Base-by-base conservation (phyloP, 805 yeast species). In the Zygotorulaspora sp. region DNA sequence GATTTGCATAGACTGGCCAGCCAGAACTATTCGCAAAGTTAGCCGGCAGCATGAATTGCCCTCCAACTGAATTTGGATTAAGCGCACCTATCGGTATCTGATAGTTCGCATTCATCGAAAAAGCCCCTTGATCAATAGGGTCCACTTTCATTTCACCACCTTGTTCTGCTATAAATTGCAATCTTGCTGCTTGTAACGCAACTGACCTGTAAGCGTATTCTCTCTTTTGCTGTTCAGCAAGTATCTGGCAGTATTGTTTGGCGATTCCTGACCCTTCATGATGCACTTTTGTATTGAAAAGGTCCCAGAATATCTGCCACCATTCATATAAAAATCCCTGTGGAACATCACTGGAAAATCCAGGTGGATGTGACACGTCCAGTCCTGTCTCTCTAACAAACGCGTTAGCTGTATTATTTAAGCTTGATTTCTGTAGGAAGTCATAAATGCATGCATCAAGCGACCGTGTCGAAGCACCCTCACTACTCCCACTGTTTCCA, bases 251-350 rank as follows among this genome's bases (percentile, higher is more conserved):
- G 61, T 83, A 85, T 53, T 82, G 84, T 31, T 75, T 73, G 2
- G 92, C 90, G 40, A 74, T 65, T 2, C 70, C 65, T 3, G 83
- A 74, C 10, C 80, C 77, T 11, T 77, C 81, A 41, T 79, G 67
- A 45, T 75, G 78, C 28, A 85, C 78, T 50, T 87, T 72, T 2
- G 94, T 95, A 53, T 83, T 83, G 62, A 82, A 85, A 19, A 87
- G 80, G 57, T 88, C 96, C 96, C 96, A 89, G 58, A 88, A 89
- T 12, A 89, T 78, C 67, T 79, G 87, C 96, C 96, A 88, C 97
- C 97, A 88, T 59, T 89, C 97, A 53, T 77, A 80, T 16, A 88
- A 64, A 53, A 86, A 88, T 5, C 96, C 92, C 50, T 81, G 85
- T 0, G 94, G 92, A 2, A 94, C 82, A 54, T 87, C 92, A 72